Evolutionary conservation across 2,329 filamentous ascomycete genomes (phyloP).

Genomic region (Aspergillus novofumigatus): DNA sequence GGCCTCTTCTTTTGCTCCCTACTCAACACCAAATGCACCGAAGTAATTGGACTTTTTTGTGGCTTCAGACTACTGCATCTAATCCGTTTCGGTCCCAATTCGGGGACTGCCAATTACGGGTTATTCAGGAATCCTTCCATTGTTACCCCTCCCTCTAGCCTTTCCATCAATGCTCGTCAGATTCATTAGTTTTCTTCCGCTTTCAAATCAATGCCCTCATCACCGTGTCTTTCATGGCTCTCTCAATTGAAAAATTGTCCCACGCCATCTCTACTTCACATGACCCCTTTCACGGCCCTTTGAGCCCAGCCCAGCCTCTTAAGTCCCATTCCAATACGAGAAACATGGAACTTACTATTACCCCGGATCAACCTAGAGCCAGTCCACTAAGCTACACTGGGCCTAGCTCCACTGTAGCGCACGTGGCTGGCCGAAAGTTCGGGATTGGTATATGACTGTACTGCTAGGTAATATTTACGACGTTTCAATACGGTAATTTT

Average conservation of each 20-base stretch:
- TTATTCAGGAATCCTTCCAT: background rate
- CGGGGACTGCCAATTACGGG: background rate
- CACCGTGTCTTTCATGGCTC: background rate
- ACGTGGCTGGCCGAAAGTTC: constrained; percentile 17
- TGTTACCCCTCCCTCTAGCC: background rate
- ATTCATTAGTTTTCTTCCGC: background rate
- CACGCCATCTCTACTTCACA: background rate
- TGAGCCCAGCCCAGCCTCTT: background rate
- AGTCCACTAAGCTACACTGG: constrained; percentile 9
- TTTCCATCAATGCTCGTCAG: background rate
- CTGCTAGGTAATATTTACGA: background rate
- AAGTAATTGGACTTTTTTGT: background rate
- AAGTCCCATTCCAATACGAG: background rate
- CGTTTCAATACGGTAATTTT: background rate
- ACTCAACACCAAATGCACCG: background rate
- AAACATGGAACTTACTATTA: constrained; percentile 4
- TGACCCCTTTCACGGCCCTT: background rate
- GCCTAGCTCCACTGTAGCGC: constrained; percentile 7
- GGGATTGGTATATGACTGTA: constrained; percentile 2
- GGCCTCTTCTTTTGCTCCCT: background rate
- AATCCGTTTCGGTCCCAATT: background rate
- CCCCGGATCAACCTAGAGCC: constrained; percentile 15
- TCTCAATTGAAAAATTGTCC: background rate
- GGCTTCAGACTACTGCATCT: background rate
- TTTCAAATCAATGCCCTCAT: background rate